Conservation (phyloP, 2,329 filamentous ascomycete genomes). For the Calonectria pseudoreteaudii region DNA sequence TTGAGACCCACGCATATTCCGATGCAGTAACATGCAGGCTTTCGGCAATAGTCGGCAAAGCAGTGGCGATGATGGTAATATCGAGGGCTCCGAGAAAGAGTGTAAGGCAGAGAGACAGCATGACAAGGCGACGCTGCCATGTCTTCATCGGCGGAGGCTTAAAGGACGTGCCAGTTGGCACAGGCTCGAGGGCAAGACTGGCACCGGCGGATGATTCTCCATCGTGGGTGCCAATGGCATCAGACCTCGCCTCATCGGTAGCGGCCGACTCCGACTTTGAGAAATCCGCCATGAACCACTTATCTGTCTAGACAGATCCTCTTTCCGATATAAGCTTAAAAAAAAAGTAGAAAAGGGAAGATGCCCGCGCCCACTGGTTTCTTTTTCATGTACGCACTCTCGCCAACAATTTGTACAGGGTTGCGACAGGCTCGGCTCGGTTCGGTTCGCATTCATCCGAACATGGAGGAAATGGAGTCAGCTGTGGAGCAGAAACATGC, state of each 20-base stretch:
- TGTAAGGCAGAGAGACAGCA: conserved; percentile 41
- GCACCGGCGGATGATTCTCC: conserved; percentile 2
- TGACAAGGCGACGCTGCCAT: conserved; percentile 36
- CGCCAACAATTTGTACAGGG: conserved; percentile 9
- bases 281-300: background rate
- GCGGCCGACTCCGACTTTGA: conserved; percentile 7
- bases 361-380: background rate
- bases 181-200: conserved; percentile 28
- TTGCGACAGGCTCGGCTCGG: conserved; percentile 12
- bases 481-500: background rate
- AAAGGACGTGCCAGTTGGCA: conserved; percentile 35
- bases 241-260: background rate
- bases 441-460: conserved; percentile 11
- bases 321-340: background rate
- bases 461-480: background rate
- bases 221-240: background rate
- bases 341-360: background rate
- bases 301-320: background rate
- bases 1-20: conserved; percentile 45
- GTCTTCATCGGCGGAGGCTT: conserved; percentile 34
- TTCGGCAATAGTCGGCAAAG: conserved; percentile 42
- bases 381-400: background rate
- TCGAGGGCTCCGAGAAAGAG: conserved; percentile 42
- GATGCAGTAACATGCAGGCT: conserved; percentile 33
- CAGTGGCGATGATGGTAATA: conserved; percentile 44